Conservation (phyloP, 345 rosid genomes). For the Camelina laxa region DNA sequence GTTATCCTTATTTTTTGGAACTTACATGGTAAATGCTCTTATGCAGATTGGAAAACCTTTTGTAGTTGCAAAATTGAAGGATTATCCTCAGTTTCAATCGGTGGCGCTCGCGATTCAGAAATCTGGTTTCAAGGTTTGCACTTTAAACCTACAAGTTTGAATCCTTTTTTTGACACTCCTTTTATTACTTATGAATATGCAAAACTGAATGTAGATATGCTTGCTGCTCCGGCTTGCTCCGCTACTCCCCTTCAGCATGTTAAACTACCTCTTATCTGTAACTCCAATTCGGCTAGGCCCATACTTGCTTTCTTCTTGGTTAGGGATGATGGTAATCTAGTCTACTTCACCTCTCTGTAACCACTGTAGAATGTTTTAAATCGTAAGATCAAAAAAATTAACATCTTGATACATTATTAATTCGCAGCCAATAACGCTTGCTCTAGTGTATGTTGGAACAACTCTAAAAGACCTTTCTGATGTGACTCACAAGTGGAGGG, state of each 20-base stretch:
- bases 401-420: conserved; percentile 36
- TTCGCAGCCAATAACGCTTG: conserved; percentile 91
- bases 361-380: not conserved
- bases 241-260: conserved; percentile 86
- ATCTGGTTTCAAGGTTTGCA: conserved; percentile 94
- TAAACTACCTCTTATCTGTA: conserved; percentile 95
- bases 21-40: conserved; percentile 24
- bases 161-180: not conserved
- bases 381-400: not conserved
- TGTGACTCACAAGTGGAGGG: conserved; percentile 97
- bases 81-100: conserved; percentile 90
- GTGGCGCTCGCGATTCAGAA: conserved; percentile 82
- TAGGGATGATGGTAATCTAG: conserved; percentile 91
- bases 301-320: conserved; percentile 96
- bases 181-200: conserved; percentile 20
- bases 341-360: conserved; percentile 3
- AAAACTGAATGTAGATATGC: conserved; percentile 65
- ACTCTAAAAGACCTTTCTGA: conserved; percentile 98
- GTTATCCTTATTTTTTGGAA: not conserved
- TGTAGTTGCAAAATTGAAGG: conserved; percentile 86
- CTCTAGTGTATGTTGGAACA: conserved; percentile 88
- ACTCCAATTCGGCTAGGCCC: conserved; percentile 81
- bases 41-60: conserved; percentile 80
- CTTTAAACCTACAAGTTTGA: not conserved
- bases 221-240: conserved; percentile 98